phyloP scores from a whole-genome alignment of 2,329 filamentous ascomycete species.

The Diplodia seriata region DNA sequence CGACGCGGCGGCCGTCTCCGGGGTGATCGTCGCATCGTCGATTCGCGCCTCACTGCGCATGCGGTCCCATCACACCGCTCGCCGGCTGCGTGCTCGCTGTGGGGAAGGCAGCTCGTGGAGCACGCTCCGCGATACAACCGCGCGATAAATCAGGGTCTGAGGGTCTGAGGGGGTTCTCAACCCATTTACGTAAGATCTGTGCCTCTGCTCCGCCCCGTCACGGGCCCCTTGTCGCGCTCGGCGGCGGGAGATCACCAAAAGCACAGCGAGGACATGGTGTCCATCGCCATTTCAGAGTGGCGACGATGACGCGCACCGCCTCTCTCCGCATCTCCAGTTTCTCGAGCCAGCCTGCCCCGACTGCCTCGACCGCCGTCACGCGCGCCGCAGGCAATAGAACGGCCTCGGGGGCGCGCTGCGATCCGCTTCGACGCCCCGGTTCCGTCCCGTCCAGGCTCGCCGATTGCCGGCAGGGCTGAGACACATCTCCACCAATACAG shows the following conservation, averaged over 20 bases:
- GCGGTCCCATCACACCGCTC: constrained; percentile 13
- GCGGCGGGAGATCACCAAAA: constrained; percentile 26
- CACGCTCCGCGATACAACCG: constrained; percentile 13
- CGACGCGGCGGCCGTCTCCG: background rate
- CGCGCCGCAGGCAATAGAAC: background rate
- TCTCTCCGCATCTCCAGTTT: constrained; percentile 25
- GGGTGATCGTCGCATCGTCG: background rate
- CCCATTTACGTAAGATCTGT: constrained; percentile 29
- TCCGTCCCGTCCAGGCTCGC: background rate
- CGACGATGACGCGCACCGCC: constrained; percentile 14
- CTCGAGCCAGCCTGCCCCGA: background rate
- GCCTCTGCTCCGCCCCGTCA: constrained; percentile 12
- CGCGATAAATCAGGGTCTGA: constrained; percentile 26
- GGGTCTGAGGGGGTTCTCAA: constrained; percentile 22
- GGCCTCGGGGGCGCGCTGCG: background rate
- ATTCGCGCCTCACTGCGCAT: constrained; percentile 13
- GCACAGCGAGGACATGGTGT: background rate
- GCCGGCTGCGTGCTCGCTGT: constrained; percentile 8
- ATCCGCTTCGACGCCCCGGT: background rate
- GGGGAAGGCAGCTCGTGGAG: constrained; percentile 21
- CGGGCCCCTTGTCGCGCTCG: constrained; percentile 11
- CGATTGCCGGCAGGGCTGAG: constrained; percentile 27
- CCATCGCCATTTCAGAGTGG: constrained; percentile 14
- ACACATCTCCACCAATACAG: constrained; percentile 27
- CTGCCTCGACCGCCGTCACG: background rate